Evolutionary conservation across 805 yeast genomes (phyloP).

Genomic region (Cyberlindnera maritima): DNA sequence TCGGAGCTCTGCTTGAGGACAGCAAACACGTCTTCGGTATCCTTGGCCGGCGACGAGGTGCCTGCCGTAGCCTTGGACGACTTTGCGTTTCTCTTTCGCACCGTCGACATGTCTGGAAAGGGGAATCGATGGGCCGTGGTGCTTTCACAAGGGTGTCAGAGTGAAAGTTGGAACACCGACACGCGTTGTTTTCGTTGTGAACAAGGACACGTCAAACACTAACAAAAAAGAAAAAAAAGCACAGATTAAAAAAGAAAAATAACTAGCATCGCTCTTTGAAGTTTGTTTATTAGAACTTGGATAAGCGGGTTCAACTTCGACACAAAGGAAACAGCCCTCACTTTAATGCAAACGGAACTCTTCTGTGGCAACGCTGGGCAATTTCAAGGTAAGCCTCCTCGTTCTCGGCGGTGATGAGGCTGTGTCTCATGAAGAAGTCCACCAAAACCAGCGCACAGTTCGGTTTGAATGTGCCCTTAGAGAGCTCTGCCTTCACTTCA

Average conservation of each 20-base stretch:
- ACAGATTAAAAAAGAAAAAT: too few relatives aligned
- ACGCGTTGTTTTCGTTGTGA: neutral
- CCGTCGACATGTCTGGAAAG: constrained; percentile 13
- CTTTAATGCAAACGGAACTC: constrained; percentile 62
- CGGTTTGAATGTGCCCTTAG: constrained; percentile 73
- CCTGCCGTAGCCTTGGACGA: neutral
- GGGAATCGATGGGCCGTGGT: too few relatives aligned
- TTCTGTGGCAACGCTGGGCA: constrained; percentile 59
- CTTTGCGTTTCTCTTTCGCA: constrained; percentile 15
- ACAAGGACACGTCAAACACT: neutral
- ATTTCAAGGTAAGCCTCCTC: constrained; percentile 70
- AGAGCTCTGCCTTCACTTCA: constrained; percentile 51
- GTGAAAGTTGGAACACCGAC: too few relatives aligned
- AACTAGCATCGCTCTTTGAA: too few relatives aligned
- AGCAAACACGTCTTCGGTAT: neutral
- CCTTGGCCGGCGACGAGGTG: neutral
- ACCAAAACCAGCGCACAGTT: constrained; percentile 78
- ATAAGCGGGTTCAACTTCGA: too few relatives aligned
- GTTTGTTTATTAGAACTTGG: too few relatives aligned
- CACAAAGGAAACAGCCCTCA: too few relatives aligned
- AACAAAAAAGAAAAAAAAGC: neutral
- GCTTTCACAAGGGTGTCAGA: too few relatives aligned
- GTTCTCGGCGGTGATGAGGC: constrained; percentile 58
- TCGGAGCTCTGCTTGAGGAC: neutral
- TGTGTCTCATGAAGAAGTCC: constrained; percentile 88